These are phyloP conservation scores for Macrophomina pseudophaseolina DNA, from an alignment of 2,329 filamentous ascomycete genomes.

Conservation along the genomic window DNA sequence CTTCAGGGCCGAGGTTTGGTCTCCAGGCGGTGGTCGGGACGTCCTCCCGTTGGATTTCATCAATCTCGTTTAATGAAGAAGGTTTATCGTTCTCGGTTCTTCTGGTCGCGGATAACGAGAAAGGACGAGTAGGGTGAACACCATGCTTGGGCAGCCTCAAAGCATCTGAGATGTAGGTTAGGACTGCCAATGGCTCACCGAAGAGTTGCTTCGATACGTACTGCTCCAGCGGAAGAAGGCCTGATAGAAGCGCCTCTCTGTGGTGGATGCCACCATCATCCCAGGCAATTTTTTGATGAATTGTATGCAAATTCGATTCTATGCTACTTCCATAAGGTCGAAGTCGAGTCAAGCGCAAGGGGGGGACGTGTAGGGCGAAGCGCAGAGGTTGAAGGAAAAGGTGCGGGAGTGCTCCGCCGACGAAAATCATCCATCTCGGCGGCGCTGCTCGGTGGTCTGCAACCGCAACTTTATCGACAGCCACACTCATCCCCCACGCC, in stretches of 20 bases:
- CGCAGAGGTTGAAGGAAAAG: neutral
- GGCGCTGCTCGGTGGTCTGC: neutral
- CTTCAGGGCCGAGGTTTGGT: neutral
- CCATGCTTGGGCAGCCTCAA: neutral
- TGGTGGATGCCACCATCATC: constrained; percentile 19
- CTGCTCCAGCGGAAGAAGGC: constrained; percentile 51
- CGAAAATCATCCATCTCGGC: constrained; percentile 26
- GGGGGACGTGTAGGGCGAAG: neutral
- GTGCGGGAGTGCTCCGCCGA: constrained; percentile 8
- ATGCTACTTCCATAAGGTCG: neutral
- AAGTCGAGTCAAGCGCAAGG: neutral
- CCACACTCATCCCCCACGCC: constrained; percentile 20
- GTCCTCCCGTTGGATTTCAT: neutral
- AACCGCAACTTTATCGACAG: constrained; percentile 4
- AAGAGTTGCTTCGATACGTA: neutral
- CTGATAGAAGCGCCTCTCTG: constrained; percentile 48
- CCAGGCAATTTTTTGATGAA: neutral
- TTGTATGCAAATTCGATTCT: neutral
- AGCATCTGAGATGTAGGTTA: neutral
- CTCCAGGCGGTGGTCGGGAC: neutral
- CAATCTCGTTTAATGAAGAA: neutral
- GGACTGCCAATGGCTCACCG: neutral
- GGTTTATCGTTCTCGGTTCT: neutral
- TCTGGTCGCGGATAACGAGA: neutral
- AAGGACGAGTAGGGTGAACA: neutral